phyloP scores from a whole-genome alignment of 345 rosid species.

The Pugionium dolabratum region DNA sequence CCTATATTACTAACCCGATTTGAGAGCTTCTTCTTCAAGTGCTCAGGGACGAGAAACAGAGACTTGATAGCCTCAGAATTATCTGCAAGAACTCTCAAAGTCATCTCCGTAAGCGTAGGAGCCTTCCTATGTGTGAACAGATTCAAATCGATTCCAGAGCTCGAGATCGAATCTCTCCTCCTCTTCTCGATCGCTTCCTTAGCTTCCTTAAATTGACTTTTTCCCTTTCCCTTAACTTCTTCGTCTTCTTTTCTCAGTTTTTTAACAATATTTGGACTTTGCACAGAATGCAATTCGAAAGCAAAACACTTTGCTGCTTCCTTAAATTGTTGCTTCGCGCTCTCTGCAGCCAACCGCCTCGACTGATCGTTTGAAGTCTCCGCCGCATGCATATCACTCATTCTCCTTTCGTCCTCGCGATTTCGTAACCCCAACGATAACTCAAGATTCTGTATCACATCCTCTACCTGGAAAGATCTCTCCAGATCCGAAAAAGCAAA shows the following conservation, averaged over 20 bases:
- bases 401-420: neutral
- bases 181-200: slow-evolving; percentile 38
- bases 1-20: slow-evolving; percentile 33
- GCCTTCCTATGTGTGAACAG: neutral
- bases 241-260: neutral
- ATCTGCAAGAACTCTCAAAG: slow-evolving; percentile 42
- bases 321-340: neutral
- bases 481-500: neutral
- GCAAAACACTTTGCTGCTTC: neutral
- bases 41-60: slow-evolving; percentile 46
- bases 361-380: too few relatives aligned
- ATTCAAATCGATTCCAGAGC: neutral
- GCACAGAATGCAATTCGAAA: neutral
- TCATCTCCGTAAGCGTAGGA: slow-evolving; percentile 45
- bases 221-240: neutral
- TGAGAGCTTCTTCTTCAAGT: slow-evolving; percentile 43
- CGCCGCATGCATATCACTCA: too few relatives aligned
- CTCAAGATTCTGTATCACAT: too few relatives aligned
- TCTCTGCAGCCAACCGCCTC: neutral
- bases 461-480: neutral
- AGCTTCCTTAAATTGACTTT: slow-evolving; percentile 40
- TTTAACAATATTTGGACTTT: neutral
- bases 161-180: slow-evolving; percentile 7
- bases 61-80: slow-evolving; percentile 44
- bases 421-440: too few relatives aligned